These are phyloP conservation scores for Agrocybe chaxingu DNA, from an alignment of 768 basidiomycete genomes.

Conservation along the genomic window DNA sequence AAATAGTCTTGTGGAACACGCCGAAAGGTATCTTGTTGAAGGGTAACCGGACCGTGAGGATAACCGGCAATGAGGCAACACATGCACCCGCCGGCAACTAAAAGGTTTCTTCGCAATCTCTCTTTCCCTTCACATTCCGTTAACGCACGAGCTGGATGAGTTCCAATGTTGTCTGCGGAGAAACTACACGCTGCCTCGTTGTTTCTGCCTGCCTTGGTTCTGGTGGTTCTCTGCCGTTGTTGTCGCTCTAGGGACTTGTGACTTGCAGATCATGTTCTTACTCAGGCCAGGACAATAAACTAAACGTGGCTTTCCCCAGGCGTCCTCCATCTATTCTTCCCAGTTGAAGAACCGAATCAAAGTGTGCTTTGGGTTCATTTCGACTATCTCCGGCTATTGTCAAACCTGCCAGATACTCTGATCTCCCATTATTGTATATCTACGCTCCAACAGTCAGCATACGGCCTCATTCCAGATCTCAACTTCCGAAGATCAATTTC, in stretches of 20 bases:
- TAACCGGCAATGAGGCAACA: too few species aligned
- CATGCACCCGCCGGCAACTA: too few species aligned
- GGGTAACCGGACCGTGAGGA: too few species aligned
- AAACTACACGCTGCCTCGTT: constrained; percentile 26
- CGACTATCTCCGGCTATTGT: constrained; percentile 6
- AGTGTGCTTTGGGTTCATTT: constrained; percentile 5
- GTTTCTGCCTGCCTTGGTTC: constrained; percentile 25
- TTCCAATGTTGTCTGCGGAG: background rate
- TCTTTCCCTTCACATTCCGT: too few species aligned
- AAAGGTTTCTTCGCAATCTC: too few species aligned
- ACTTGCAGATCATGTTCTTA: constrained; percentile 24
- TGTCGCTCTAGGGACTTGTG: constrained; percentile 12
- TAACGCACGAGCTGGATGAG: too few species aligned
- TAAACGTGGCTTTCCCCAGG: constrained; percentile 21
- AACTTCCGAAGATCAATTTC: constrained; percentile 1
- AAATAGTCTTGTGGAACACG: too few species aligned
- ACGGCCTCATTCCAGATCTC: background rate
- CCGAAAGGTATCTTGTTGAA: too few species aligned
- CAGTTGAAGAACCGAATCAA: background rate
- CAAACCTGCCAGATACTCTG: constrained; percentile 1
- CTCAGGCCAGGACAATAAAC: constrained; percentile 25
- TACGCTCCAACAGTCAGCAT: background rate
- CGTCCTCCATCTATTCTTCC: constrained; percentile 14
- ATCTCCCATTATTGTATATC: constrained; percentile 8
- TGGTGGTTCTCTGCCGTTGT: constrained; percentile 12